Evolutionary conservation across 2,329 filamentous ascomycete species (phyloP).

Genomic region (Sarocladiaceae sp.): DNA sequence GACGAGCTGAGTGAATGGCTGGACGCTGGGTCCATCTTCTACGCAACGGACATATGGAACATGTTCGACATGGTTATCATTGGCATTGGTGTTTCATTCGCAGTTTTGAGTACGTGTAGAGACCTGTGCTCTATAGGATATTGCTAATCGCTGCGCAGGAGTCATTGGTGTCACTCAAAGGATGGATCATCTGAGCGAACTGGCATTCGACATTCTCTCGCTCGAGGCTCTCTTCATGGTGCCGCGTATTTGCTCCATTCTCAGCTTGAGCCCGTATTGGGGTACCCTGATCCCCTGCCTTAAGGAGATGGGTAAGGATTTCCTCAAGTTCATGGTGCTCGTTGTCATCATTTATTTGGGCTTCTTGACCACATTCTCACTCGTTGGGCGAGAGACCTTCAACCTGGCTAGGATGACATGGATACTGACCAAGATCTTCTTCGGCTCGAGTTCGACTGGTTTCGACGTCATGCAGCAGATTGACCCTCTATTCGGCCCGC

Average conservation of each 20-base stretch:
- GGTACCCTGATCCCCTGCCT: slow-evolving; percentile 83
- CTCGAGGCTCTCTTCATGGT: slow-evolving; percentile 87
- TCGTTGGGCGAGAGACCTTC: slow-evolving; percentile 66
- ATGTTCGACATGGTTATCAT: slow-evolving; percentile 70
- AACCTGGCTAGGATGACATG: slow-evolving; percentile 63
- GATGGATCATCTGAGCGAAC: slow-evolving; percentile 60
- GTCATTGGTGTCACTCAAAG: slow-evolving; percentile 37
- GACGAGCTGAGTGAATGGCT: slow-evolving; percentile 80
- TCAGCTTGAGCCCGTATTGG: slow-evolving; percentile 86
- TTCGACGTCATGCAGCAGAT: slow-evolving; percentile 62
- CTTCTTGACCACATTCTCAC: slow-evolving; percentile 80
- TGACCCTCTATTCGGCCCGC: slow-evolving; percentile 51
- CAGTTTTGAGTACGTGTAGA: slow-evolving; percentile 56
- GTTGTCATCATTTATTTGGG: slow-evolving; percentile 79
- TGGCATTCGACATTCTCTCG: slow-evolving; percentile 83
- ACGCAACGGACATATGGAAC: slow-evolving; percentile 78
- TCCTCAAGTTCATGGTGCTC: slow-evolving; percentile 75
- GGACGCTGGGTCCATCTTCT: slow-evolving; percentile 82
- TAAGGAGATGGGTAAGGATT: slow-evolving; percentile 92
- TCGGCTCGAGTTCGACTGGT: slow-evolving; percentile 68
- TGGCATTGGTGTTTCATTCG: slow-evolving; percentile 63
- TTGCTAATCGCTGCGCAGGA: slow-evolving; percentile 16
- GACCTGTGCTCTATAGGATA: too few relatives aligned
- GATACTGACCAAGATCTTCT: slow-evolving; percentile 75
- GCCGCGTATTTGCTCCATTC: slow-evolving; percentile 78